Evolutionary conservation across 768 basidiomycete species (phyloP).

Genomic region (Guyanaporus albipodus): DNA sequence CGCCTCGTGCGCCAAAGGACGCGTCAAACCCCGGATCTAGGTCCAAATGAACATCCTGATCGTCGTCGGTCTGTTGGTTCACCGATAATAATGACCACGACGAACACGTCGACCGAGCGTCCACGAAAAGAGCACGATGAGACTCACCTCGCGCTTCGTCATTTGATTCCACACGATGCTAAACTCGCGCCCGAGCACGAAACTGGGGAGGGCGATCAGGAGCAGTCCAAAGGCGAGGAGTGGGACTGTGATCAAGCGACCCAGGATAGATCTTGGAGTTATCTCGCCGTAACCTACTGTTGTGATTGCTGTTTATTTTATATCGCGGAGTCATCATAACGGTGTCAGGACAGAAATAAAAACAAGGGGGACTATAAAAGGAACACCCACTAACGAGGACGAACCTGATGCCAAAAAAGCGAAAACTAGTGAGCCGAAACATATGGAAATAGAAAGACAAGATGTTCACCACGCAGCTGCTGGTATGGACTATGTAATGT

Average conservation of each 20-base stretch:
- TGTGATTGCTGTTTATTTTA: slow-evolving; percentile 63
- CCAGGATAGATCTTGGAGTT: slow-evolving; percentile 83
- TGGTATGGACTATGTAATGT: slow-evolving; percentile 51
- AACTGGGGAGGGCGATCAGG: slow-evolving; percentile 85
- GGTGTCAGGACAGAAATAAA: not conserved
- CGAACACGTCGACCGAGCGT: not conserved
- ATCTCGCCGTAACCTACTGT: slow-evolving; percentile 93
- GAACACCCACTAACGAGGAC: slow-evolving; percentile 68
- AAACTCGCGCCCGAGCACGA: slow-evolving; percentile 90
- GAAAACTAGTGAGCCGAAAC: not conserved
- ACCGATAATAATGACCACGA: no score
- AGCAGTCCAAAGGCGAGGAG: slow-evolving; percentile 84
- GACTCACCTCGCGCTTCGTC: slow-evolving; percentile 46
- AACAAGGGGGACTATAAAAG: not conserved
- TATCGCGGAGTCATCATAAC: not conserved
- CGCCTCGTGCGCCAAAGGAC: slow-evolving; percentile 9
- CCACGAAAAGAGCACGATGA: not conserved
- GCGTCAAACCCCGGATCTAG: slow-evolving; percentile 1
- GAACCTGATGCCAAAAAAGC: slow-evolving; percentile 40
- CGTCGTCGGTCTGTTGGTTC: slow-evolving; percentile 5
- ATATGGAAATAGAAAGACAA: not conserved
- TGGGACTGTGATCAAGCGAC: slow-evolving; percentile 80
- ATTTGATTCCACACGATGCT: slow-evolving; percentile 87
- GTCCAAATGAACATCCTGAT: not conserved
- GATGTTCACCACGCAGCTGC: slow-evolving; percentile 68